phyloP scores from a whole-genome alignment of 2,329 filamentous ascomycete species.

The Akanthomyces muscarius region DNA sequence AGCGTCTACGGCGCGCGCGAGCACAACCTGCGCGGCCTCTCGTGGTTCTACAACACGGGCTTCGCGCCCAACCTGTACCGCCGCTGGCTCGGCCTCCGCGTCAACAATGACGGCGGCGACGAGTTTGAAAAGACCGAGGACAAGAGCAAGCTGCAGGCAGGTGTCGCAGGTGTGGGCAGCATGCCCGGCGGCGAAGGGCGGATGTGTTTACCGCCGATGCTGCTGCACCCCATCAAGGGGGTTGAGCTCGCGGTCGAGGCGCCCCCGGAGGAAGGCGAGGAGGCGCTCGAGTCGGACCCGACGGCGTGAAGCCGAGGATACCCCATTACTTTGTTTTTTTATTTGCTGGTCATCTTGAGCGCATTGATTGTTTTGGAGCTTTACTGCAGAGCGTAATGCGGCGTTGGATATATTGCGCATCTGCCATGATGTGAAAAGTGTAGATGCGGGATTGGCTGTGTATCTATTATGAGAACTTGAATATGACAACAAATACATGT shows the following conservation, averaged over 20 bases:
- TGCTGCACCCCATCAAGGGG: constrained; percentile 83
- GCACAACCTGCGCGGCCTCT: constrained; percentile 81
- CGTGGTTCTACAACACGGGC: constrained; percentile 86
- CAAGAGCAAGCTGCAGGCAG: constrained; percentile 38
- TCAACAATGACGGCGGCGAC: constrained; percentile 75
- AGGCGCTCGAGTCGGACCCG: constrained; percentile 44
- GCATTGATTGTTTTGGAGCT: background rate
- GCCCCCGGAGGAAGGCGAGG: constrained; percentile 44
- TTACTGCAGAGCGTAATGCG: background rate
- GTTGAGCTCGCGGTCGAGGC: constrained; percentile 63
- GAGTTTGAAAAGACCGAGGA: constrained; percentile 64
- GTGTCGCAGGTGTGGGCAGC: constrained; percentile 41
- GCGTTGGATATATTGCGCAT: background rate
- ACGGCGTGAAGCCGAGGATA: constrained; percentile 25
- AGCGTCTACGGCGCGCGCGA: constrained; percentile 79
- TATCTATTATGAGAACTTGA: background rate
- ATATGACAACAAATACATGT: background rate
- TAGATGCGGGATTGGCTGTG: background rate
- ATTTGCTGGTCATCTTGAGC: background rate
- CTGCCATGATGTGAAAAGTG: background rate
- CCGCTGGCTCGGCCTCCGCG: constrained; percentile 78
- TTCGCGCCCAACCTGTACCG: constrained; percentile 80
- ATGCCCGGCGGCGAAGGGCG: constrained; percentile 71
- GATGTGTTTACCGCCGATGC: constrained; percentile 88
- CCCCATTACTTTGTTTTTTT: constrained; percentile 10